Percentiles rank a stretch among this genome's conserved stretches.
These are phyloP conservation scores for Lodderomyces theae DNA, from an alignment of 1,139 yeast species.

Conservation along the genomic window DNA sequence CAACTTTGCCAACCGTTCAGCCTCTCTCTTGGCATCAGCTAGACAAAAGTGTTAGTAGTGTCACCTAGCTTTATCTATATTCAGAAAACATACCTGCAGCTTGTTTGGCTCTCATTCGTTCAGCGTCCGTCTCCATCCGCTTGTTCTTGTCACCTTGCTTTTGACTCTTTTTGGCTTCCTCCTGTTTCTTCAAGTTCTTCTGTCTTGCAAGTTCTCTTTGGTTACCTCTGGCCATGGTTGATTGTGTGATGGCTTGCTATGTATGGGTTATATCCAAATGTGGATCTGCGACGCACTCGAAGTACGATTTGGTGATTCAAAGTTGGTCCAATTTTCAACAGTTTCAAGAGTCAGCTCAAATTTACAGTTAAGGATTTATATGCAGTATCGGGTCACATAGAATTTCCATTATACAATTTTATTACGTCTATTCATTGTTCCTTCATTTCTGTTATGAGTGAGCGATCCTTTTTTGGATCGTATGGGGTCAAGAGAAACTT, in stretches of 20 bases:
- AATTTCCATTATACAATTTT: neutral
- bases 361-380: no score
- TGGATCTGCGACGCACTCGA: neutral
- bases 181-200: slow-evolving; percentile 78
- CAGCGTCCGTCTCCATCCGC: slow-evolving; percentile 85
- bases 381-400: neutral
- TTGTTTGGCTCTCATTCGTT: slow-evolving; percentile 83
- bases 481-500: slow-evolving; percentile 67
- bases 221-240: slow-evolving; percentile 86
- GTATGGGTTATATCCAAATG: neutral
- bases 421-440: slow-evolving; percentile 33
- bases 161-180: slow-evolving; percentile 55
- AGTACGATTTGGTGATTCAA: neutral
- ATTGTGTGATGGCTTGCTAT: neutral
- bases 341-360: no score
- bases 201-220: slow-evolving; percentile 94
- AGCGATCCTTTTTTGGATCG: slow-evolving; percentile 60
- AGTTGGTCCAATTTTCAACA: neutral
- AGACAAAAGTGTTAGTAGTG: slow-evolving; percentile 7
- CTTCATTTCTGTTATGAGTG: slow-evolving; percentile 63
- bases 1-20: slow-evolving; percentile 20
- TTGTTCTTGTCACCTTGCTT: slow-evolving; percentile 85
- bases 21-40: slow-evolving; percentile 66
- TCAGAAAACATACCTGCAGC: slow-evolving; percentile 58
- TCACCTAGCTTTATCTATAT: neutral